Conservation (phyloP, 176 grass and related monocot species). For the Oryza coarctata region DNA sequence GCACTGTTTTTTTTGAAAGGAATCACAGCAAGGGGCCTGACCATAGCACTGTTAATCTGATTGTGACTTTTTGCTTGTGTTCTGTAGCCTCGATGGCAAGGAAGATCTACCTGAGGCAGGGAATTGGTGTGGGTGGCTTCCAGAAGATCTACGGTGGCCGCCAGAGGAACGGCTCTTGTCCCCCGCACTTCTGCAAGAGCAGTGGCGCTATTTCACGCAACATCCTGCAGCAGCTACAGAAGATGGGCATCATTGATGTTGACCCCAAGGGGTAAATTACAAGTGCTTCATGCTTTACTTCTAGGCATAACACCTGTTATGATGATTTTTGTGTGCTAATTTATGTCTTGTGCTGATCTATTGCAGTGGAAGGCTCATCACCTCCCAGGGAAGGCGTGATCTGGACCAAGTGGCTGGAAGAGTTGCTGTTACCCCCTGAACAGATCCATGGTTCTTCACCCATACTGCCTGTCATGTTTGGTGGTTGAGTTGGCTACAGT, state of each 20-base stretch:
- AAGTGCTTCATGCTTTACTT: neutral
- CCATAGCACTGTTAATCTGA: neutral
- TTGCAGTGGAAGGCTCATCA: constrained; percentile 59
- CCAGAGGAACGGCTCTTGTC: constrained; percentile 46
- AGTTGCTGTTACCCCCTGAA: constrained; percentile 39
- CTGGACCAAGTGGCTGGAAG: constrained; percentile 65
- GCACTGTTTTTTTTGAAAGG: too few species aligned
- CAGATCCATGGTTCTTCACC: neutral
- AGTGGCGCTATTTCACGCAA: constrained; percentile 58
- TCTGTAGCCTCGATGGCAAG: constrained; percentile 56
- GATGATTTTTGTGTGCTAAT: neutral
- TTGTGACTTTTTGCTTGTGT: neutral
- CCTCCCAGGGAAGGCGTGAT: constrained; percentile 63
- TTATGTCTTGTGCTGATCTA: neutral
- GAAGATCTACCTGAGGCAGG: constrained; percentile 63
- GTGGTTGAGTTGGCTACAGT: constrained; percentile 3
- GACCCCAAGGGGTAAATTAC: constrained; percentile 58
- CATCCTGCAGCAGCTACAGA: constrained; percentile 58
- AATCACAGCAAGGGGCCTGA: too few species aligned
- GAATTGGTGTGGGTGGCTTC: constrained; percentile 71
- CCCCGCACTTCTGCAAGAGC: constrained; percentile 71
- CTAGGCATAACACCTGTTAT: neutral
- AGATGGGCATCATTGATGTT: constrained; percentile 54
- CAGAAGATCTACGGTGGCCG: constrained; percentile 73
- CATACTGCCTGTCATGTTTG: neutral